Evolutionary conservation across 2,329 filamentous ascomycete genomes (phyloP).

Genomic region (Penicillium sp.): DNA sequence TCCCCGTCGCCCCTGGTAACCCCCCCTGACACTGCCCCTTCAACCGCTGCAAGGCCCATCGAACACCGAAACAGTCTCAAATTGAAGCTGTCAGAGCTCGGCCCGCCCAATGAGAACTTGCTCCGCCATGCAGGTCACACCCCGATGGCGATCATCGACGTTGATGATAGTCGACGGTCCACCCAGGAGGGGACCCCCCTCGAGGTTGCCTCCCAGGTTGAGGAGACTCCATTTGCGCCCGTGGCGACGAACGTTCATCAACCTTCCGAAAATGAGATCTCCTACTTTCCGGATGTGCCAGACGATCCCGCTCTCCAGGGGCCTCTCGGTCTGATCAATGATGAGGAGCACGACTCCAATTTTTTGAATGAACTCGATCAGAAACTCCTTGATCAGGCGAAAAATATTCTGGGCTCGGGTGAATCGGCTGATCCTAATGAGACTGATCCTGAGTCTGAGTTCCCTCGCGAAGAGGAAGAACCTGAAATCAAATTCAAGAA

Average conservation of each 20-base stretch:
- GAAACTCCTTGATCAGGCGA: slow-evolving; percentile 43
- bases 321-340: slow-evolving; percentile 42
- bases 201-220: slow-evolving; percentile 18
- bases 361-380: slow-evolving; percentile 44
- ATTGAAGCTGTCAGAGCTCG: slow-evolving; percentile 36
- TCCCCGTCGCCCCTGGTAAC: slow-evolving; percentile 30
- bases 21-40: slow-evolving; percentile 23
- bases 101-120: slow-evolving; percentile 38
- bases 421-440: slow-evolving; percentile 23
- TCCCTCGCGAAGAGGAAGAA: slow-evolving; percentile 26
- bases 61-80: slow-evolving; percentile 33
- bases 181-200: slow-evolving; percentile 21
- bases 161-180: slow-evolving; percentile 25
- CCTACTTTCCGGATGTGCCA: slow-evolving; percentile 40
- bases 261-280: slow-evolving; percentile 38
- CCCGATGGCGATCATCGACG: slow-evolving; percentile 42
- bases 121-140: slow-evolving; percentile 44
- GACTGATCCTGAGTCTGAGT: slow-evolving; percentile 21
- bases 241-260: slow-evolving; percentile 29
- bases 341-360: slow-evolving; percentile 37
- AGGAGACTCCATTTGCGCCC: slow-evolving; percentile 33
- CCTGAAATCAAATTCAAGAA: slow-evolving; percentile 43
- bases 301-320: slow-evolving; percentile 45
- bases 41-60: slow-evolving; percentile 20
- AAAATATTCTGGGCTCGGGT: slow-evolving; percentile 28